Percentiles rank a stretch among this genome's conserved stretches.
Conservation (phyloP, 2,329 filamentous ascomycete species). For the Trichophyton benhamiae region DNA sequence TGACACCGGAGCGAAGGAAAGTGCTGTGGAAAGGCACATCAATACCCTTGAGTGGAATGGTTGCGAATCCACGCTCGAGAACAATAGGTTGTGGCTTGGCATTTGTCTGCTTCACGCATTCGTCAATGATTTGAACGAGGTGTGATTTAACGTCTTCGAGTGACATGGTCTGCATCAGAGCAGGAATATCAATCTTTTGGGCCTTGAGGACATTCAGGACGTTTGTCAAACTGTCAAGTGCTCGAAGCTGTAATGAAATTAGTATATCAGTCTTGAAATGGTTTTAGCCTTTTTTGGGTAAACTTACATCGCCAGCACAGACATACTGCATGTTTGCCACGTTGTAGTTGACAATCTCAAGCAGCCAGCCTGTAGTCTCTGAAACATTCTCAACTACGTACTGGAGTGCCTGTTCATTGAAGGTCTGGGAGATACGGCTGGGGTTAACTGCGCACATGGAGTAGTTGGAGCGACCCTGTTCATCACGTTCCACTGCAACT, state of each 20-base stretch:
- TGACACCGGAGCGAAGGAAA: constrained; percentile 93
- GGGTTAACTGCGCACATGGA: constrained; percentile 99
- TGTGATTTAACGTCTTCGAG: constrained; percentile 86
- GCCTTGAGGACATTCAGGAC: constrained; percentile 92
- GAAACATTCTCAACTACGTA: constrained; percentile 94
- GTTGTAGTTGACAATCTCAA: constrained; percentile 98
- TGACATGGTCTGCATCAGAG: constrained; percentile 72
- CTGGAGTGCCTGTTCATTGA: constrained; percentile 93
- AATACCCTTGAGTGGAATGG: constrained; percentile 91
- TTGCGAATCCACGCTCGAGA: constrained; percentile 89
- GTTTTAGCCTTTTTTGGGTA: neutral
- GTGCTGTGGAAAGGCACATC: constrained; percentile 99
- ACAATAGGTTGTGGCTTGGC: constrained; percentile 79
- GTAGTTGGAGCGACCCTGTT: constrained; percentile 87
- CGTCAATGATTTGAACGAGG: constrained; percentile 79
- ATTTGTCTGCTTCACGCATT: constrained; percentile 74
- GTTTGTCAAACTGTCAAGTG: constrained; percentile 55
- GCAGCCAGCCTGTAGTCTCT: constrained; percentile 84
- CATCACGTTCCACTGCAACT: constrained; percentile 94
- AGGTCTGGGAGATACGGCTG: constrained; percentile 94
- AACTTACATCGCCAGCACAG: constrained; percentile 48
- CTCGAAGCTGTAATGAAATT: constrained; percentile 38
- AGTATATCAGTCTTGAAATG: constrained; percentile 4
- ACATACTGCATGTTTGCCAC: constrained; percentile 61
- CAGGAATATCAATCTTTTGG: constrained; percentile 94